Base-by-base conservation (phyloP, 805 yeast species). In the Candida coleopterorum region DNA sequence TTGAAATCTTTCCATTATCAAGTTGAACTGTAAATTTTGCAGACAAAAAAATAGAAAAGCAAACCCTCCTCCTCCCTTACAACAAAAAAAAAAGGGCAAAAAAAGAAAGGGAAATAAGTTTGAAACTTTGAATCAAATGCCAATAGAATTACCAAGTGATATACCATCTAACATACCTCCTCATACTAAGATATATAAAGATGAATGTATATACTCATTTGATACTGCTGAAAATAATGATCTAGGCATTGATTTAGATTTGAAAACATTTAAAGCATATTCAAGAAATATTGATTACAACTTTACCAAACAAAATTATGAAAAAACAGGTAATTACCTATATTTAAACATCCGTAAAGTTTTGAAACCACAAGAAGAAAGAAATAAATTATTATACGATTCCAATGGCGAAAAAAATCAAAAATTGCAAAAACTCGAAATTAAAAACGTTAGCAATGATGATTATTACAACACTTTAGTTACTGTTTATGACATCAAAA, bases 201-300 rank as follows among this genome's bases (percentile, higher is more conserved):
- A 90, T 62, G 96, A 88, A 46, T 89, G 97, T 54, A 83, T 84
- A 64, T 90, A 75, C 60, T 82, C 89, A 36, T 90, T 83, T 52
- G 90, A 80, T 42, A 77, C 85, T 0, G 75, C 85, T 25, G 72
- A 64, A 35, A 61, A 70, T 35, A 60, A 61, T 9, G 46, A 40
- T 4, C 36, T 54, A 6, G 94, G 94, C 0, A 55, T 90, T 12
- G 89, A 84, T 50, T 75, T 89, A 10, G 89, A 96, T 44, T 62
- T 93, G 34, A 47, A 62, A 2, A 81, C 95, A 47, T 85, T 74
- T 56, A 84, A 82, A 37, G 77, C 87, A 5, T 85, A 83, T 34
- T 75, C 83, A 33, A 64, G 78, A 34, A 44, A 56, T 8, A 47
- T 51, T 2, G 49, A 48, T 21, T 40, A 44, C 31, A 64, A 74